Conservation (phyloP, 169 alveolate genomes). For the Eimeria tenella region DNA sequence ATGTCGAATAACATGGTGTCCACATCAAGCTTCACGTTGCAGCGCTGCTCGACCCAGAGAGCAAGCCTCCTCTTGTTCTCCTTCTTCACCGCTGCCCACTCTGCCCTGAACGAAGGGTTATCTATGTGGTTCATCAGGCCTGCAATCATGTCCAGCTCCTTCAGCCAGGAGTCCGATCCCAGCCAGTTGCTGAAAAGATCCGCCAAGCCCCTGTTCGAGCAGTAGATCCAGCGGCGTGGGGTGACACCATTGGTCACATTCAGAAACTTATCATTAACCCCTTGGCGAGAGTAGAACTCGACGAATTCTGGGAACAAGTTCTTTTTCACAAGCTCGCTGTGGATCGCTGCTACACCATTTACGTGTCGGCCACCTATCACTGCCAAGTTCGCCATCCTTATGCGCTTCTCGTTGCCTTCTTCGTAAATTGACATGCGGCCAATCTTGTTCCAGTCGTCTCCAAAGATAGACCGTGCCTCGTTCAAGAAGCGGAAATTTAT, state of each 20-base stretch:
- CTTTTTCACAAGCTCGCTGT: slow-evolving; percentile 90
- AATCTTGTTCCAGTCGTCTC: slow-evolving; percentile 85
- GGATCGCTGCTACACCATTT: slow-evolving; percentile 97
- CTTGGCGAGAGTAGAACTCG: slow-evolving; percentile 86
- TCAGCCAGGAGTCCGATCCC: slow-evolving; percentile 93
- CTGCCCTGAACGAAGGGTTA: slow-evolving; percentile 85
- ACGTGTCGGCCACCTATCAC: slow-evolving; percentile 93
- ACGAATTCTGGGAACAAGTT: slow-evolving; percentile 92
- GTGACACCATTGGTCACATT: slow-evolving; percentile 98
- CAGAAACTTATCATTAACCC: slow-evolving; percentile 89
- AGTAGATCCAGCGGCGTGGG: slow-evolving; percentile 96
- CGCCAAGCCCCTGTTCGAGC: slow-evolving; percentile 93
- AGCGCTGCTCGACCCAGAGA: slow-evolving; percentile 89
- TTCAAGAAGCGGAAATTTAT: slow-evolving; percentile 93
- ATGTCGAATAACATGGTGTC: slow-evolving; percentile 92
- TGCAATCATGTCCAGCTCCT: slow-evolving; percentile 87
- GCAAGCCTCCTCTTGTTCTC: slow-evolving; percentile 89
- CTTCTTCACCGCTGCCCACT: slow-evolving; percentile 88
- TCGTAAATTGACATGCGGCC: slow-evolving; percentile 92
- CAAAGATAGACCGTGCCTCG: slow-evolving; percentile 86
- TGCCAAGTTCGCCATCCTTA: slow-evolving; percentile 96
- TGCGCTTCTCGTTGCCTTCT: slow-evolving; percentile 91
- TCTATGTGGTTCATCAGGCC: slow-evolving; percentile 86
- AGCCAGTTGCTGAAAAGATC: slow-evolving; percentile 90
- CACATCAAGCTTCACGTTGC: slow-evolving; percentile 77